A percentile compares a stretch with the other conserved stretches of the same genome.
Conservation (phyloP, 2,329 filamentous ascomycete genomes). For the Beauveria sp. region DNA sequence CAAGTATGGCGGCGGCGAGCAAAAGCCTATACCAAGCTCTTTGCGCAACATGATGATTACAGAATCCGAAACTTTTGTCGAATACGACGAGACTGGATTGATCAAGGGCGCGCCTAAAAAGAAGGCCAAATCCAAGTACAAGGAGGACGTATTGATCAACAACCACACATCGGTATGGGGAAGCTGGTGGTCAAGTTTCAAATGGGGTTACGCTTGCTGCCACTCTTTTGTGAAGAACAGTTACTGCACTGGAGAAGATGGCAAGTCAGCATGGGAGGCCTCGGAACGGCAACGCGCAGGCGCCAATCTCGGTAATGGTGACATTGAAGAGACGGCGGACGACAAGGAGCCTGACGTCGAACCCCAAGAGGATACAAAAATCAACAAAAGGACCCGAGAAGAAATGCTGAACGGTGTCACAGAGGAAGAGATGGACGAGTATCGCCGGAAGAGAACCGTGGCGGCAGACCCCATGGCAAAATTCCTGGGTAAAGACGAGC, state of each 20-base stretch:
- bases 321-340: slow-evolving; percentile 17
- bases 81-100: slow-evolving; percentile 84
- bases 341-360: slow-evolving; percentile 24
- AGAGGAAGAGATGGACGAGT: slow-evolving; percentile 81
- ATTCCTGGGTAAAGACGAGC: slow-evolving; percentile 65
- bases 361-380: slow-evolving; percentile 20
- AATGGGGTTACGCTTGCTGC: slow-evolving; percentile 95
- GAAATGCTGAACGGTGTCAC: slow-evolving; percentile 72
- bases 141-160: slow-evolving; percentile 78
- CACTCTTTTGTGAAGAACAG: slow-evolving; percentile 92
- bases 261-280: slow-evolving; percentile 71
- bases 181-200: slow-evolving; percentile 93
- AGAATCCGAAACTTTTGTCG: slow-evolving; percentile 80
- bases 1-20: slow-evolving; percentile 70
- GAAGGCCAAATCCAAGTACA: slow-evolving; percentile 79
- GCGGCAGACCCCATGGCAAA: slow-evolving; percentile 83
- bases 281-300: slow-evolving; percentile 55
- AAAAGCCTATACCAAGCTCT: slow-evolving; percentile 47
- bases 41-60: slow-evolving; percentile 61
- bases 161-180: slow-evolving; percentile 94
- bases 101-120: slow-evolving; percentile 81
- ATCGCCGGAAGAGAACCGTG: slow-evolving; percentile 65
- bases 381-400: slow-evolving; percentile 66
- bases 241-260: slow-evolving; percentile 91
- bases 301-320: slow-evolving; percentile 24